Percentiles rank a stretch among this genome's conserved stretches.
Evolutionary conservation across 371 early-diverging fungal genomes (phyloP).

Genomic region (Lichtheimia hyalospora): DNA sequence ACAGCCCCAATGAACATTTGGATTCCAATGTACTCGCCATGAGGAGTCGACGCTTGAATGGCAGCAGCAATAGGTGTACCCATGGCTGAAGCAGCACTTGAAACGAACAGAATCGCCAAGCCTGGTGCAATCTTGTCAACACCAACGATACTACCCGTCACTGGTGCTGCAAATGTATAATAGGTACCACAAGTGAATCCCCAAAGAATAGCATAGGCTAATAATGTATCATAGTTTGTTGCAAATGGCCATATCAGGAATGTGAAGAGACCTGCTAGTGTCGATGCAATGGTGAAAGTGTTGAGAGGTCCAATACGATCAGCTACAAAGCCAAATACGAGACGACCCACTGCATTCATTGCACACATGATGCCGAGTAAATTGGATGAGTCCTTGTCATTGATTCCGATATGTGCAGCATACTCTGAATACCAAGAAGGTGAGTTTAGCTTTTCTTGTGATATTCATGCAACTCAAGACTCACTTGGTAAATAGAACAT

Average conservation of each 20-base stretch:
- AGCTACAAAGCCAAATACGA: slow-evolving; percentile 61
- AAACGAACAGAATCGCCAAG: slow-evolving; percentile 54
- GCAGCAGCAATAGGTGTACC: slow-evolving; percentile 36
- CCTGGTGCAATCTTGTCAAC: slow-evolving; percentile 51
- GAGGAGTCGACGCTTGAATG: slow-evolving; percentile 25
- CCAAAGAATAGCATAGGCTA: slow-evolving; percentile 52
- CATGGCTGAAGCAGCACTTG: slow-evolving; percentile 34
- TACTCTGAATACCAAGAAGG: slow-evolving; percentile 22
- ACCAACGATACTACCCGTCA: slow-evolving; percentile 56
- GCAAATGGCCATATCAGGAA: slow-evolving; percentile 62
- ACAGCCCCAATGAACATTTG: slow-evolving; percentile 43
- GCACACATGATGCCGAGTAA: slow-evolving; percentile 32
- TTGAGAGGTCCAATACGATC: slow-evolving; percentile 65
- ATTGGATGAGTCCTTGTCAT: slow-evolving; percentile 19
- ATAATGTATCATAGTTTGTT: slow-evolving; percentile 35
- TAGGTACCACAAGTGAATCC: slow-evolving; percentile 41
- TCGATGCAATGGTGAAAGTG: slow-evolving; percentile 23
- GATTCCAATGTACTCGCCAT: slow-evolving; percentile 32
- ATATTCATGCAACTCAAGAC: neutral
- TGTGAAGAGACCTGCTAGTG: slow-evolving; percentile 37
- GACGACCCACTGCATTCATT: slow-evolving; percentile 62
- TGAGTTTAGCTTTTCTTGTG: neutral
- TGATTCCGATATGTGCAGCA: slow-evolving; percentile 24
- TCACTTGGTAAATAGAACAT: slow-evolving; percentile 40
- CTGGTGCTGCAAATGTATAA: slow-evolving; percentile 50